Percentiles rank a stretch among this genome's conserved stretches.
Conservation (phyloP, 2,329 filamentous ascomycete species). For the Cladosporium austrohemisphaericum region DNA sequence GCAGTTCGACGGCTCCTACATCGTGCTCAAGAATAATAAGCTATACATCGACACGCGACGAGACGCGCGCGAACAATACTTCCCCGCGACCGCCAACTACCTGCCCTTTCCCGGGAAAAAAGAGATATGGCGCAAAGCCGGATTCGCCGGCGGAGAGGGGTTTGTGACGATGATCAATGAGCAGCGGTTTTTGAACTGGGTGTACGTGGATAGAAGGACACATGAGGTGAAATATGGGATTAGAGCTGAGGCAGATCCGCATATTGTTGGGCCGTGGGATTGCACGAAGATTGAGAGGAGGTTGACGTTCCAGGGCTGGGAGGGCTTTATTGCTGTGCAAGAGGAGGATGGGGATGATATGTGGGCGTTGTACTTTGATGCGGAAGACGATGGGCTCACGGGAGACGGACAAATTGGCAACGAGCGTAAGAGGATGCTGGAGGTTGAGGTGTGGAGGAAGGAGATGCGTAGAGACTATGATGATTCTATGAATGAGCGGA, state of each 20-base stretch:
- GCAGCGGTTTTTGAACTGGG: constrained; percentile 21
- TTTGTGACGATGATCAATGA: constrained; percentile 21
- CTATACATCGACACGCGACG: constrained; percentile 17
- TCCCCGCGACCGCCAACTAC: constrained; percentile 19
- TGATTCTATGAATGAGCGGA: constrained; percentile 25
- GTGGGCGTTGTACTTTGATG: constrained; percentile 23
- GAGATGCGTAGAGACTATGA: constrained; percentile 26
- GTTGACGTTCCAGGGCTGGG: constrained; percentile 23
- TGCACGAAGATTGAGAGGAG: constrained; percentile 21
- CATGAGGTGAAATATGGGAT: constrained; percentile 25
- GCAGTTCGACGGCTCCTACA: constrained; percentile 28
- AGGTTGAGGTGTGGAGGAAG: constrained; percentile 30
- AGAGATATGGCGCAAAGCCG: constrained; percentile 24
- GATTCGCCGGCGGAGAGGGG: constrained; percentile 26
- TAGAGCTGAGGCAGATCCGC: constrained; percentile 17
- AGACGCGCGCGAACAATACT: constrained; percentile 16
- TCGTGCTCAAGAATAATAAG: constrained; percentile 29
- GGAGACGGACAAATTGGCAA: constrained; percentile 24
- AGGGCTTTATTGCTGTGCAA: constrained; percentile 22
- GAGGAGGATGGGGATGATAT: constrained; percentile 22
- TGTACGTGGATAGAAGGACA: constrained; percentile 20
- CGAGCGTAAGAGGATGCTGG: constrained; percentile 28
- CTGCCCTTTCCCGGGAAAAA: constrained; percentile 18
- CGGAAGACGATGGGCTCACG: constrained; percentile 19
- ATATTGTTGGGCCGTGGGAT: constrained; percentile 22